These are phyloP conservation scores for Beauveria australis DNA, from an alignment of 2,329 filamentous ascomycete species.

Conservation along the genomic window DNA sequence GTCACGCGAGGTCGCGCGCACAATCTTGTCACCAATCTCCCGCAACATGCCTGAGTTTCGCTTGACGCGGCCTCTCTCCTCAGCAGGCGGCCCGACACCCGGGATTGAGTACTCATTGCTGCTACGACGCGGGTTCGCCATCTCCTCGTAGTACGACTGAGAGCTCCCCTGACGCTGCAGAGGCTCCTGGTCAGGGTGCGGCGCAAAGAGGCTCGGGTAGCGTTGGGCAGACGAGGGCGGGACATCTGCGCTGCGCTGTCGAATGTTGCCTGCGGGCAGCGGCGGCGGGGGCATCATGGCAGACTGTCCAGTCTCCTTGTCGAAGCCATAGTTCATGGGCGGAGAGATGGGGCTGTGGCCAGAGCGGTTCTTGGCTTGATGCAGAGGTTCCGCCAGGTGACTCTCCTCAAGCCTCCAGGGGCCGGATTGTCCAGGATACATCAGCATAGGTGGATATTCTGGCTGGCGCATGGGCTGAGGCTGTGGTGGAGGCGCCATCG, in stretches of 20 bases:
- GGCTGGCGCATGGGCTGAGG: neutral
- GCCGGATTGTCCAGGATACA: slow-evolving; percentile 24
- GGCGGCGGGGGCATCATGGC: slow-evolving; percentile 12
- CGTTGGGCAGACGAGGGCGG: slow-evolving; percentile 44
- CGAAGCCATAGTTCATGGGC: slow-evolving; percentile 30
- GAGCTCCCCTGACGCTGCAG: neutral
- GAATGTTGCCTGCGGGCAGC: slow-evolving; percentile 10
- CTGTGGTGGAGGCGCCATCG: neutral
- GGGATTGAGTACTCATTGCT: slow-evolving; percentile 30
- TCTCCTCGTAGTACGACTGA: slow-evolving; percentile 18
- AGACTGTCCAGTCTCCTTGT: slow-evolving; percentile 41
- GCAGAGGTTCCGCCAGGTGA: slow-evolving; percentile 42
- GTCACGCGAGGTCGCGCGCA: slow-evolving; percentile 24
- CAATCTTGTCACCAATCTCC: slow-evolving; percentile 38
- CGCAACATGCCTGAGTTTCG: slow-evolving; percentile 42
- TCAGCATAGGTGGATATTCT: slow-evolving; percentile 12
- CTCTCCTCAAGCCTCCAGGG: slow-evolving; percentile 50
- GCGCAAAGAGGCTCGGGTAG: slow-evolving; percentile 39
- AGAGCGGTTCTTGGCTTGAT: slow-evolving; percentile 26
- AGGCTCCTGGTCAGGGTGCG: slow-evolving; percentile 13
- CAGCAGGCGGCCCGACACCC: slow-evolving; percentile 26
- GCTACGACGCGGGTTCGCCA: slow-evolving; percentile 31
- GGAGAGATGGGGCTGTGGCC: slow-evolving; percentile 22
- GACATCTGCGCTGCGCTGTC: slow-evolving; percentile 26
- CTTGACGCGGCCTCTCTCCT: slow-evolving; percentile 28